Conservation (phyloP, 768 basidiomycete genomes). For the Pisolithus orientalis region DNA sequence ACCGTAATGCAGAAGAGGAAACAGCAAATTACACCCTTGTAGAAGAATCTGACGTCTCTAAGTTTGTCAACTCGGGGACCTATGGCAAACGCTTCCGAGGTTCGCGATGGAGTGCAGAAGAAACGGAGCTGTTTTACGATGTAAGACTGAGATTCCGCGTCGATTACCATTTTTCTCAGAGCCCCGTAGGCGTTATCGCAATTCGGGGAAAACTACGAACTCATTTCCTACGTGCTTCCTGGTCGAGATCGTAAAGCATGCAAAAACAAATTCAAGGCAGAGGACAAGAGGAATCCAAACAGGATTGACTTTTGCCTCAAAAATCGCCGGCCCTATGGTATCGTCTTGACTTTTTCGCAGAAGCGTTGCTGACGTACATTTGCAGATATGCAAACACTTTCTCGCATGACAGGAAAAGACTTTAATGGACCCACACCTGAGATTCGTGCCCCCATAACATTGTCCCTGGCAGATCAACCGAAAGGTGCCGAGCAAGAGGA, state of each 20-base stretch:
- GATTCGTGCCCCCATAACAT: conserved; percentile 40
- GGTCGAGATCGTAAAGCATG: conserved; percentile 84
- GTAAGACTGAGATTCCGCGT: conserved; percentile 36
- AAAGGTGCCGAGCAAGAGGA: background rate
- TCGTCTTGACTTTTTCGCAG: background rate
- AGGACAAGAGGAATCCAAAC: conserved; percentile 76
- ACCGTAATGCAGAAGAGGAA: conserved; percentile 62
- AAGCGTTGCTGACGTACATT: background rate
- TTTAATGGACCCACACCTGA: conserved; percentile 77
- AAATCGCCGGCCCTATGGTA: conserved; percentile 68
- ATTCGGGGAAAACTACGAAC: conserved; percentile 89
- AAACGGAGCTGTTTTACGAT: conserved; percentile 84
- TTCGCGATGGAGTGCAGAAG: conserved; percentile 83
- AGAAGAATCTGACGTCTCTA: conserved; percentile 75
- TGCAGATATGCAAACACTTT: conserved; percentile 64
- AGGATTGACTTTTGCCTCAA: conserved; percentile 72
- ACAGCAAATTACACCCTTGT: conserved; percentile 71
- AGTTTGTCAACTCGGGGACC: conserved; percentile 80
- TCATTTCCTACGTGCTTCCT: conserved; percentile 81
- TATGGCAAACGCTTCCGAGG: conserved; percentile 79
- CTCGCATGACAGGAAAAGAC: conserved; percentile 80
- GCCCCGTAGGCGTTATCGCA: conserved; percentile 71
- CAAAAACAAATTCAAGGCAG: conserved; percentile 89
- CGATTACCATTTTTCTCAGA: conserved; percentile 4
- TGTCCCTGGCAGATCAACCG: conserved; percentile 27